phyloP scores from a whole-genome alignment of 495 filamentous ascomycete genomes.

The Hypoxylon fuscum region DNA sequence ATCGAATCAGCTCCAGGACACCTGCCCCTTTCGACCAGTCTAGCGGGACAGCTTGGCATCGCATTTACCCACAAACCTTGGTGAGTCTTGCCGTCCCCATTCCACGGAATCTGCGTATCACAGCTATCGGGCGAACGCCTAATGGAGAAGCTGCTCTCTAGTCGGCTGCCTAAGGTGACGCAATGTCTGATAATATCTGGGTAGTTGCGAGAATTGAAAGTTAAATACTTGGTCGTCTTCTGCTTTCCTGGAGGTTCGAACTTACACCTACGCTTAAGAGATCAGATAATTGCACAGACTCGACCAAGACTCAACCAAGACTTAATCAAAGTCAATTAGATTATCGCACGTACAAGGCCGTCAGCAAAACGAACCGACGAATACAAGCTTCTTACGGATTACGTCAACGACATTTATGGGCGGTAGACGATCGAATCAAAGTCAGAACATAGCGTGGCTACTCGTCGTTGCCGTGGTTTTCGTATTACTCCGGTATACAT shows the following conservation, averaged over 20 bases:
- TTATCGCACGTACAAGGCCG: too few species aligned
- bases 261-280: too few species aligned
- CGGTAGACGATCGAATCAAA: neutral
- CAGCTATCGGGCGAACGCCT: neutral
- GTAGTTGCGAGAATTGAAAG: conserved; percentile 8
- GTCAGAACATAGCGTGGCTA: conserved; percentile 6
- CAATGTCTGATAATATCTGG: conserved; percentile 9
- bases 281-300: too few species aligned
- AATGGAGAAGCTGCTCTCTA: conserved; percentile 29
- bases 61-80: conserved; percentile 28
- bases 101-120: neutral
- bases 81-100: neutral
- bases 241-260: neutral
- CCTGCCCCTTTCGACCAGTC: conserved; percentile 25
- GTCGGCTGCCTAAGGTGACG: conserved; percentile 9
- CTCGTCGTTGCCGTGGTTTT: conserved; percentile 7
- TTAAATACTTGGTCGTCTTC: neutral
- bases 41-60: conserved; percentile 22
- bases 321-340: too few species aligned
- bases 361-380: too few species aligned
- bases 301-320: too few species aligned
- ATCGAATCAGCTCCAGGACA: conserved; percentile 11
- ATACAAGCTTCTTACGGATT: neutral
- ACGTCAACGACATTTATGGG: conserved; percentile 13
- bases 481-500: conserved; percentile 13